These are phyloP conservation scores for Hypsizygus marmoreus DNA, from an alignment of 768 basidiomycete species.

Conservation along the genomic window DNA sequence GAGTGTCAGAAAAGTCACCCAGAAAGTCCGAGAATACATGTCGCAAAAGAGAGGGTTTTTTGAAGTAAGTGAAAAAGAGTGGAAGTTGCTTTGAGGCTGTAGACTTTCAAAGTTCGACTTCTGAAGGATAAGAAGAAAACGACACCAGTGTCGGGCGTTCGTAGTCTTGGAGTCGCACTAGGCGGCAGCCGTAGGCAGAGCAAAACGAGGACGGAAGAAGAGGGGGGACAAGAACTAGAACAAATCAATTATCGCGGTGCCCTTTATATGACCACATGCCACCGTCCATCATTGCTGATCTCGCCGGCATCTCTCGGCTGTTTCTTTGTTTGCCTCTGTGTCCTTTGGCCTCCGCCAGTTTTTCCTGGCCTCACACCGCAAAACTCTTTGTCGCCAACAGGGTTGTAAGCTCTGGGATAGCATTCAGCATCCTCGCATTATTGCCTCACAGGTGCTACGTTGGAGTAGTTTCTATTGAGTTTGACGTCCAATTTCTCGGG, in stretches of 20 bases:
- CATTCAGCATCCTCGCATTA: neutral
- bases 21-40: constrained; percentile 45
- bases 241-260: constrained; percentile 7
- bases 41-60: constrained; percentile 23
- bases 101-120: constrained; percentile 24
- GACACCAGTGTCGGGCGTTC: constrained; percentile 58
- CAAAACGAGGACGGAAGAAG: constrained; percentile 11
- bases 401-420: neutral
- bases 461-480: too few species aligned
- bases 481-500: too few species aligned
- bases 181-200: constrained; percentile 37
- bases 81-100: constrained; percentile 31
- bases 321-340: constrained; percentile 5
- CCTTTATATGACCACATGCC: constrained; percentile 14
- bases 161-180: constrained; percentile 44
- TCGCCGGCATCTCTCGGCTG: constrained; percentile 17
- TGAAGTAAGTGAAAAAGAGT: constrained; percentile 27
- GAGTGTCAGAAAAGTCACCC: constrained; percentile 42
- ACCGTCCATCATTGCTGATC: constrained; percentile 4
- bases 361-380: neutral
- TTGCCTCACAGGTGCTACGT: too few species aligned
- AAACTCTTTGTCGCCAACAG: neutral
- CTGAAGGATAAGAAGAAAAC: constrained; percentile 39
- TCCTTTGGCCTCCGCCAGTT: neutral
- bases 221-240: constrained; percentile 8